Conservation (phyloP, 306 rosid species). For the Castanea crenata region DNA sequence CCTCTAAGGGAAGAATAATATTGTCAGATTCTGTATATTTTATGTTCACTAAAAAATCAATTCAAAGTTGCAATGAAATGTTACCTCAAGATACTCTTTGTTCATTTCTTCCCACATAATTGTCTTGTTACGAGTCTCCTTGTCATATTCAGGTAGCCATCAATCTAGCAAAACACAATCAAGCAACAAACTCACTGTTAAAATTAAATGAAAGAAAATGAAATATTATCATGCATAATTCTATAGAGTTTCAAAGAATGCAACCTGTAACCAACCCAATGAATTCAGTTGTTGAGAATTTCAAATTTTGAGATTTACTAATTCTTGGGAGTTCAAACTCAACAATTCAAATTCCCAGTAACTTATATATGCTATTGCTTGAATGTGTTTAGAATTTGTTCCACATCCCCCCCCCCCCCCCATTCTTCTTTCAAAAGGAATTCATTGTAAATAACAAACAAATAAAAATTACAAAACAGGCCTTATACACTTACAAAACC, state of each 20-base stretch:
- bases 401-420: no score
- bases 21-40: not conserved
- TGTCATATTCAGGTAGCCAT: slow-evolving; percentile 62
- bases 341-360: no score
- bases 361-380: no score
- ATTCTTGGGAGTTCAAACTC: no score
- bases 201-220: not conserved
- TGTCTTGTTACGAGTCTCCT: slow-evolving; percentile 51
- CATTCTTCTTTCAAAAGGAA: no score
- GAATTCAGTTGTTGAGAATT: not conserved
- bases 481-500: no score
- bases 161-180: slow-evolving; percentile 37
- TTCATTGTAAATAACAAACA: no score
- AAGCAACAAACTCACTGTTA: not conserved
- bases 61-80: slow-evolving; percentile 2
- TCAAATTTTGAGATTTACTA: no score
- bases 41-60: not conserved
- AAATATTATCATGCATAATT: not conserved
- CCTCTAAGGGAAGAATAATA: not conserved
- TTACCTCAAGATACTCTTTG: slow-evolving; percentile 68
- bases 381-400: no score
- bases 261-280: not conserved
- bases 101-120: slow-evolving; percentile 66
- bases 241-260: not conserved
- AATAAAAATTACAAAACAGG: no score